A percentile compares a stretch with the other conserved stretches of the same genome.
Conservation (phyloP, 2,329 filamentous ascomycete genomes). For the Fusarium sp. region DNA sequence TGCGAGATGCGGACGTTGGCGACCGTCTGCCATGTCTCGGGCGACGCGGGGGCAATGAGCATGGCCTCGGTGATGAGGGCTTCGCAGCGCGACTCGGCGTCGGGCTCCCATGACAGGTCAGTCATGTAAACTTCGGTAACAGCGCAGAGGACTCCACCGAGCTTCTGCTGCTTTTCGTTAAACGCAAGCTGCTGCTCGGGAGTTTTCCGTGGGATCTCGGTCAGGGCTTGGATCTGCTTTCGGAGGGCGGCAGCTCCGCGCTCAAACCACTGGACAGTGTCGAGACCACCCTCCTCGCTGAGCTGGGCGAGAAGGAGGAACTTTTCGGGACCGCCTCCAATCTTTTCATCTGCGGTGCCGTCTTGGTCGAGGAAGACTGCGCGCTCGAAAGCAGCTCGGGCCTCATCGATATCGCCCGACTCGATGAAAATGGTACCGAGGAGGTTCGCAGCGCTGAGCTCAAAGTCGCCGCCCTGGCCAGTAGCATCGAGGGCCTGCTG, state of each 20-base stretch:
- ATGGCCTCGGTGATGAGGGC: constrained; percentile 90
- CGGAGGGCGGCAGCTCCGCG: constrained; percentile 79
- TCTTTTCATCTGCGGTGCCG: constrained; percentile 75
- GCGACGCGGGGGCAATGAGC: constrained; percentile 81
- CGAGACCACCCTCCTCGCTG: constrained; percentile 75
- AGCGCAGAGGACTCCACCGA: constrained; percentile 92
- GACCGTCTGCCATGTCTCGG: constrained; percentile 95
- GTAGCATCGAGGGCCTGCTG: constrained; percentile 58
- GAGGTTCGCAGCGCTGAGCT: constrained; percentile 77
- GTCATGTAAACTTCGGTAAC: constrained; percentile 99
- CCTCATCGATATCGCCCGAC: constrained; percentile 82
- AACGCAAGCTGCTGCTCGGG: constrained; percentile 57
- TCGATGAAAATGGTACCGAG: constrained; percentile 87
- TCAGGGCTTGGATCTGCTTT: constrained; percentile 74
- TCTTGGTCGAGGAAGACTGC: constrained; percentile 83
- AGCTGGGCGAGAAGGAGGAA: constrained; percentile 96
- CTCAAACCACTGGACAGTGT: constrained; percentile 76
- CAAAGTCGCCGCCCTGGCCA: constrained; percentile 60
- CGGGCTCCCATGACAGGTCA: constrained; percentile 91
- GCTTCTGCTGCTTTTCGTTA: constrained; percentile 80
- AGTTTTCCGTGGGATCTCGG: constrained; percentile 57
- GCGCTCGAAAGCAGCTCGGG: constrained; percentile 76
- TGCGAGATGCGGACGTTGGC: constrained; percentile 96
- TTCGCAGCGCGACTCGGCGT: constrained; percentile 91
- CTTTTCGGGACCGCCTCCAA: constrained; percentile 90